Base-by-base conservation (phyloP, 129 eudicot species). In the Oenanthe sinensis region DNA sequence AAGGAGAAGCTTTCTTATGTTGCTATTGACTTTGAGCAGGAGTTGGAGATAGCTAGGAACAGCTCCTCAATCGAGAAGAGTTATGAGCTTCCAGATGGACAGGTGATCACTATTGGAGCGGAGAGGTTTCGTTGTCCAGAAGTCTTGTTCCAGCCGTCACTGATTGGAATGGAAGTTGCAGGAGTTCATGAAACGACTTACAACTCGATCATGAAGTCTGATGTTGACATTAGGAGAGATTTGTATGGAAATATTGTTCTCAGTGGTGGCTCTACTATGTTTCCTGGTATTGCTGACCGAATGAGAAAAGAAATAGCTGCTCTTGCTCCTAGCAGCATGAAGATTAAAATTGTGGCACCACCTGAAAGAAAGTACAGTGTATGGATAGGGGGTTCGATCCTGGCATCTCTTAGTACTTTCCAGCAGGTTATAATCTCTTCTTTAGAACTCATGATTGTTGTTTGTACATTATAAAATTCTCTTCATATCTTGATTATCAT, bases 311-410 rank as follows among this genome's bases (percentile, higher is more conserved):
- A 60, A 9, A 60, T 60, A 60, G 68, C 36, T 24, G 68, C 68
- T 60, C 68, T 60, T 60, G 68, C 68, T 60, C 68, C 68, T 60
- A 60, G 68, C 28, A 60, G 68, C 28, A 60, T 60, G 68, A 60
- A 60, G 68, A 60, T 60, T 36, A 60, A 24, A 60, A 60, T 60
- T 60, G 68, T 60, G 36, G 68, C 68, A 60, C 68, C 68, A 1
- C 68, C 68, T 24, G 68, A 60, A 33, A 60, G 68, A 24, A 60
- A 60, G 68, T 60, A 60, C 68, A 60, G 68, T 60, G 68, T 60
- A n/a, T 60, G 68, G 68, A 60, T 60, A 60, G 68, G 68, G 33
- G 68, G 68, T 60, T 60, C 68, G 36, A 60, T 60, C 68, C 68
- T 60, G 68, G 68, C 68, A 60, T 60, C 68, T 60, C 68, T 60